Base-by-base conservation (phyloP, 2,329 filamentous ascomycete species). In the Epichloe hybrida region DNA sequence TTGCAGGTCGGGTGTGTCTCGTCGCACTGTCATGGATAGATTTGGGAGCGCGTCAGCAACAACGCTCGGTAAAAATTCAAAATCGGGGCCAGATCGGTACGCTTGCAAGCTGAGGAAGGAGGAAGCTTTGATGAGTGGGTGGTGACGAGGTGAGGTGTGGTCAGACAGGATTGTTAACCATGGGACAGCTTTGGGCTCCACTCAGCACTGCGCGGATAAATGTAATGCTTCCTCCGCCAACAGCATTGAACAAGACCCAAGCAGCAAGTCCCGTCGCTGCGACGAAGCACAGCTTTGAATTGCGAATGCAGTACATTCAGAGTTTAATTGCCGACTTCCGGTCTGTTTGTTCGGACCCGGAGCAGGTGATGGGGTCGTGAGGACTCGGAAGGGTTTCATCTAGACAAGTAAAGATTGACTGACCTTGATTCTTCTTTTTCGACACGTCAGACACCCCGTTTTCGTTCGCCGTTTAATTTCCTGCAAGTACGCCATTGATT, bases 1-100 rank as follows among this genome's bases (percentile, higher is more conserved):
- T 88, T 83, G 74, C 93, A 98, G 53, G 84, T 83, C 21, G 93
- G 93, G 68, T 95, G 89, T 54, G 81, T 83, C 75, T 98, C 93
- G 79, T 97, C 93, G 72, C 93, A 98, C 93, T 96, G 31, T 38
- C 5, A 17, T 39, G 20, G 23, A 21, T 17, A 3, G 15, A 17
- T 17, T 37, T 34, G 27, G 45, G 27, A n/a, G 35, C n/a, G 12
- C 41, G 52, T 51, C 44, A 53, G 52, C 49, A 49, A 45, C 51
- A 53, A 56, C 50, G 41, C 50, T 38, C 15, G 36, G 23, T 39
- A 13, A 35, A 5, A n/a, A 38, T 12, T 34, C 40, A 20, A 20
- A 36, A 17, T 44, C 20, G 27, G 39, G 43, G 39, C 20, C 20
- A 23, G 15, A 51, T 36, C 20, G 27, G 42, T 47, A 34, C 37